phyloP scores from a whole-genome alignment of 352 stramenopile species.

The Globisporangium spiculum region DNA sequence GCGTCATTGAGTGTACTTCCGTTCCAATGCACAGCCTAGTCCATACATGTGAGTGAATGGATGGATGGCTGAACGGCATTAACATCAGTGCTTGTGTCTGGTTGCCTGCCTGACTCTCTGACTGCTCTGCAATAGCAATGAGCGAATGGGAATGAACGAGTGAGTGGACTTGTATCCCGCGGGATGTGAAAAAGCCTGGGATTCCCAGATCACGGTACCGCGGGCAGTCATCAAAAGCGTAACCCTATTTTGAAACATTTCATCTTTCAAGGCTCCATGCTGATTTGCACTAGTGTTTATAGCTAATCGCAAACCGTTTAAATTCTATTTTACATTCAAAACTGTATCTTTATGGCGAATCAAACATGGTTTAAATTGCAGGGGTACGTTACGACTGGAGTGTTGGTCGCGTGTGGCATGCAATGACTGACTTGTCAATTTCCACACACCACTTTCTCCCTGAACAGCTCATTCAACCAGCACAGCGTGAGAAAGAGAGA shows the following conservation, averaged over 20 bases:
- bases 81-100: neutral
- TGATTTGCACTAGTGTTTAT: neutral
- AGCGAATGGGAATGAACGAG: neutral
- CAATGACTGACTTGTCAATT: neutral
- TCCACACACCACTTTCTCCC: neutral
- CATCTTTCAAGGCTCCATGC: neutral
- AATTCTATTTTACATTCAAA: neutral
- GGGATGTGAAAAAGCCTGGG: neutral
- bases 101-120: neutral
- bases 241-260: neutral
- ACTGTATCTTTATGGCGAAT: neutral
- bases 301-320: neutral
- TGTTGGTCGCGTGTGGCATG: neutral
- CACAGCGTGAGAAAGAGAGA: neutral
- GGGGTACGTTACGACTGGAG: neutral
- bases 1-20: neutral
- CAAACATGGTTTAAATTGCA: neutral
- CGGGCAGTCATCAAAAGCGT: neutral
- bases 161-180: neutral
- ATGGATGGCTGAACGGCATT: neutral
- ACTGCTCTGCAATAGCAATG: no score
- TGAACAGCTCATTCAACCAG: neutral
- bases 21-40: neutral
- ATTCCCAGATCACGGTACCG: neutral
- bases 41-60: no score